Base-by-base conservation (phyloP, 495 filamentous ascomycete genomes). In the Lepraria neglecta region DNA sequence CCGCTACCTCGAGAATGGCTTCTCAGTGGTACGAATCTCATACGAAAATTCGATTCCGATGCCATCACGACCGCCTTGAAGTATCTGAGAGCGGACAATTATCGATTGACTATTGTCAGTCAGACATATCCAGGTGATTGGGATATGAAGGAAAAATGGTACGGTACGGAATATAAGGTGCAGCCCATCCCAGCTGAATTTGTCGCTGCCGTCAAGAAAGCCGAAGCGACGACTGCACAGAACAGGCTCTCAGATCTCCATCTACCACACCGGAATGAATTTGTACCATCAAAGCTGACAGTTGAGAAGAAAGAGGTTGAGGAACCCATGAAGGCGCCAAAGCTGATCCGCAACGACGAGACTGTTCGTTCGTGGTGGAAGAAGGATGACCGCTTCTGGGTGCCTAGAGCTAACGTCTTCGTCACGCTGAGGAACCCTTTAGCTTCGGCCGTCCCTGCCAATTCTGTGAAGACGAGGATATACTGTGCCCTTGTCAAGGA, bases 331-430 rank as follows among this genome's bases (percentile, higher is more conserved):
- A 83, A 87, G 60, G 78, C 84, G 17, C 94, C 94, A 1, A 87
- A 85, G 67, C 82, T 99, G 40, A 87, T 99, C 61, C 87, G 92
- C 64, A 90, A 95, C 67, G 94, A 96, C 64, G 82, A 88, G 21
- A 74, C 84, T 9, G 84, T 87, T 3, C 85, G 94, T 35, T 84
- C 89, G n/a, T 99, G 94, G 94, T 97, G 83, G 75, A 99, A 99
- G 80, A 97, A 97, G 74, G 94, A 99, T 66, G 94, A 99, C 67
- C 89, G 84, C 0, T 99, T 97, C 75, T 99, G 94, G 94, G 94
- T 99, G 4, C 94, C 94, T 2, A 97, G 96, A 72, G 94, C 86
- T 0, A 96, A 88, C 64, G 71, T 97, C 17, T 81, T 90, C 66
- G 80, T 96, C 45, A 88, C 83, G 54, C 80, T 95, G 64, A 83